A percentile compares a stretch with the other conserved stretches of the same genome.
Evolutionary conservation across 1,139 yeast genomes (phyloP).

Genomic region (Kodamaea alishanica): DNA sequence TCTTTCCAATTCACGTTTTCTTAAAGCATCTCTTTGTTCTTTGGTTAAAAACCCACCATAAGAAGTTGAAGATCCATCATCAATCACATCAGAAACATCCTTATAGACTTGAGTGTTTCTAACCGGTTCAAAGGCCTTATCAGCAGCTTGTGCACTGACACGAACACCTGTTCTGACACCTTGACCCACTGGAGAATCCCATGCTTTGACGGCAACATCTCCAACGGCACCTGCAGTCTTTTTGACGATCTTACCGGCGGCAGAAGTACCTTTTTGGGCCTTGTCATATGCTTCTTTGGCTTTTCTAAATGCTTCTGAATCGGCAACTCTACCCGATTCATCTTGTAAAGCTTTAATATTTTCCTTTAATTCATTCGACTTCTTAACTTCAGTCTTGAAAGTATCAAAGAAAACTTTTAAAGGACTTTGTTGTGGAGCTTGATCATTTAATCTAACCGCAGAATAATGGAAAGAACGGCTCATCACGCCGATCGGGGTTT

Average conservation of each 20-base stretch:
- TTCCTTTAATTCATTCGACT: conserved; percentile 83
- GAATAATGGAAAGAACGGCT: conserved; percentile 12
- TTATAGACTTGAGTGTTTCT: conserved; percentile 87
- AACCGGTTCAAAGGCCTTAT: conserved; percentile 90
- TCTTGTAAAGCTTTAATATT: conserved; percentile 93
- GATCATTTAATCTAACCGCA: conserved; percentile 15
- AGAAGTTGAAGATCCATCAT: conserved; percentile 82
- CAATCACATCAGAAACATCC: conserved; percentile 83
- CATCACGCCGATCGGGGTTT: background rate
- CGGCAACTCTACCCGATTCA: conserved; percentile 93
- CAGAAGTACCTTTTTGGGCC: conserved; percentile 78
- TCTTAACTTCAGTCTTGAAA: conserved; percentile 85
- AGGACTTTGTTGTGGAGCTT: conserved; percentile 58
- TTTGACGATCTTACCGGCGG: conserved; percentile 78
- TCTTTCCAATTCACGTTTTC: conserved; percentile 59
- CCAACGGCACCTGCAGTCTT: conserved; percentile 96
- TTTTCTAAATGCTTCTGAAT: conserved; percentile 86
- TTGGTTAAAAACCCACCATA: conserved; percentile 93
- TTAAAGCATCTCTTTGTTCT: conserved; percentile 73
- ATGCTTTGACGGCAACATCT: conserved; percentile 81
- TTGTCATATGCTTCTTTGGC: conserved; percentile 91
- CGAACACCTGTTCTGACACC: conserved; percentile 80
- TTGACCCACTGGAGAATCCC: conserved; percentile 95
- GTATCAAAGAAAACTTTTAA: conserved; percentile 91
- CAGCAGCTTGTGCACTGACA: conserved; percentile 77